Evolutionary conservation across 305 asterid species (phyloP), one percentile per base, ranked within the genome.

Genomic region (Fraxinus paxiana): DNA sequence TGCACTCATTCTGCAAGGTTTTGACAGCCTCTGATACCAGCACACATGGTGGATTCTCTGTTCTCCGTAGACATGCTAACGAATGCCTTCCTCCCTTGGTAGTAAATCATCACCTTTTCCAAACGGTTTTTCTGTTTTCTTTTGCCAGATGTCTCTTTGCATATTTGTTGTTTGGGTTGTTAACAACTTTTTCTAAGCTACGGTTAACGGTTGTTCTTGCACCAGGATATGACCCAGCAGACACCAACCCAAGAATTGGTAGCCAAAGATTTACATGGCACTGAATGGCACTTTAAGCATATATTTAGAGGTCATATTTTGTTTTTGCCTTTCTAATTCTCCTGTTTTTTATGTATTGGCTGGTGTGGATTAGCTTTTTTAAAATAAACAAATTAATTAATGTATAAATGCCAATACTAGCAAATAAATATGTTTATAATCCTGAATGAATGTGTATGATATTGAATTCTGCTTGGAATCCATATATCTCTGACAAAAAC

Each of bases 11-110:
- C 84, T 91, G 96, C 86, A 92, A 92, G 87, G 94, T 91, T 41
- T 85, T 92, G 86, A 87, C 92, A 3, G 93, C 94, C 56, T 88
- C 97, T 0, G 97, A 92, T 84, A 92, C 97, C 10, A 92, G 97
- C 79, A 92, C 97, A 1, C 97, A 92, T 48, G 97, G 97, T 78
- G 97, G 97, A 75, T 91, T 92, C 73, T 92, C 97, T 1, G 93
- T 92, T 69, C 94, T 91, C 38, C 90, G 97, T 9, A 92, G 87
- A 72, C 97, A 92, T 46, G 97, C 97, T 6, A 91, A 87, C 15
- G 97, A 92, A 67, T 92, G 95, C 83, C 97, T 92, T 81, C 99
- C 99, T 33, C 93, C 93, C 10, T 83, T 95, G 98, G 98, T 95
- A 91, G 81, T 34, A 10, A 79, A 70, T 43, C 67, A 3, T 56